These are phyloP conservation scores for Globisporangium paddicum DNA, from an alignment of 352 stramenopile species.

Conservation along the genomic window DNA sequence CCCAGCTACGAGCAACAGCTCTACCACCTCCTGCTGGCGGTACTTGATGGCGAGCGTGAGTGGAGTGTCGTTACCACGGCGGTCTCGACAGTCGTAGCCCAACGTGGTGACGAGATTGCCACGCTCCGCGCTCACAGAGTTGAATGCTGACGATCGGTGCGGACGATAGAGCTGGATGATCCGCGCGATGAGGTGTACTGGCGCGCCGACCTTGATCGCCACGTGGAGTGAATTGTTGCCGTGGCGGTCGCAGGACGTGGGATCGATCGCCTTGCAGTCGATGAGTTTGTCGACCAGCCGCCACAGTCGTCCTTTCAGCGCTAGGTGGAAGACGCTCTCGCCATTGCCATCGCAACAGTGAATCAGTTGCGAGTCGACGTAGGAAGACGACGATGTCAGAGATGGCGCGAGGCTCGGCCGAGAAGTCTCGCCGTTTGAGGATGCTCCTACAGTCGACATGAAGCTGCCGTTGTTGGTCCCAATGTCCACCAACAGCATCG, in stretches of 20 bases:
- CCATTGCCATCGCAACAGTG: constrained; percentile 42
- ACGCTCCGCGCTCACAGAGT: constrained; percentile 13
- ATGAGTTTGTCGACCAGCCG: constrained; percentile 49
- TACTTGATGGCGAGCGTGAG: constrained; percentile 54
- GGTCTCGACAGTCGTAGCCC: constrained; percentile 27
- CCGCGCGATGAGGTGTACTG: constrained; percentile 30
- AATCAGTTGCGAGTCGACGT: constrained; percentile 25
- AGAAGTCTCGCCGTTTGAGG: neutral
- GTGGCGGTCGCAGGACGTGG: constrained; percentile 34
- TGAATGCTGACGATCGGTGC: constrained; percentile 11
- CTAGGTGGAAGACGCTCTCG: constrained; percentile 54
- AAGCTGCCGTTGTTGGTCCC: constrained; percentile 16
- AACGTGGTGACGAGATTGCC: constrained; percentile 19
- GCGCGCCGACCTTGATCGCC: constrained; percentile 56
- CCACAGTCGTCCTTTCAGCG: constrained; percentile 59
- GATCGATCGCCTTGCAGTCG: constrained; percentile 33
- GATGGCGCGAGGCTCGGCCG: neutral
- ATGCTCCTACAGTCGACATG: neutral
- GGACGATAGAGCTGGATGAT: constrained; percentile 48
- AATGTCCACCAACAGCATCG: constrained; percentile 38
- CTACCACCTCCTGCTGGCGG: constrained; percentile 46
- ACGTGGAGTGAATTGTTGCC: constrained; percentile 59
- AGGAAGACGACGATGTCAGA: constrained; percentile 3
- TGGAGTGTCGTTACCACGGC: constrained; percentile 45
- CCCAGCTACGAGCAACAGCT: constrained; percentile 34